Percentiles rank a stretch among this genome's conserved stretches.
Conservation (phyloP, 805 yeast genomes). For the Ogataea nakhonphanomensis region DNA sequence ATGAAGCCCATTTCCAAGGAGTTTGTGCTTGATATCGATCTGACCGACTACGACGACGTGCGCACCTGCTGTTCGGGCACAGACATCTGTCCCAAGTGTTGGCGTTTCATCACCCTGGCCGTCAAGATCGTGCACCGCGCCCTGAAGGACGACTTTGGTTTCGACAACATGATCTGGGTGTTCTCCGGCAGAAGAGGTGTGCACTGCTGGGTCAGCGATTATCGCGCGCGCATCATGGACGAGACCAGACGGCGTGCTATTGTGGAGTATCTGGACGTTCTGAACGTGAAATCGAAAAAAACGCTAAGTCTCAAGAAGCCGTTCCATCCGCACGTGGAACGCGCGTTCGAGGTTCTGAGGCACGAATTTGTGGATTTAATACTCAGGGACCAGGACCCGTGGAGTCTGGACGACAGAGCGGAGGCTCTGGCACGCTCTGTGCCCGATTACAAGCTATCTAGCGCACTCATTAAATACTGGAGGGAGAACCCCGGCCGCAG, state of each 20-base stretch:
- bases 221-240: slow-evolving; percentile 68
- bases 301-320: slow-evolving; percentile 65
- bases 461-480: slow-evolving; percentile 61
- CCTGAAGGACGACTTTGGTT: slow-evolving; percentile 85
- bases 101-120: slow-evolving; percentile 89
- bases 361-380: slow-evolving; percentile 62
- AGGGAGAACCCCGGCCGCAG: slow-evolving; percentile 45
- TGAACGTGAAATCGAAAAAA: slow-evolving; percentile 50
- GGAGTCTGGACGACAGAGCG: slow-evolving; percentile 55
- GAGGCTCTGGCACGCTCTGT: slow-evolving; percentile 58
- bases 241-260: slow-evolving; percentile 75
- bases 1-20: slow-evolving; percentile 84
- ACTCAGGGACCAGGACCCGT: slow-evolving; percentile 82
- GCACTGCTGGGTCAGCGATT: slow-evolving; percentile 96
- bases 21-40: slow-evolving; percentile 92
- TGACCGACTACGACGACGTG: slow-evolving; percentile 91
- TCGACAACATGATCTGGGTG: slow-evolving; percentile 84
- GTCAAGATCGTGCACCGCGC: slow-evolving; percentile 69
- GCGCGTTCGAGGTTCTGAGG: slow-evolving; percentile 68
- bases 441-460: slow-evolving; percentile 56
- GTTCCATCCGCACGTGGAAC: slow-evolving; percentile 79
- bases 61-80: slow-evolving; percentile 93
- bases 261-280: slow-evolving; percentile 78
- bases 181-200: slow-evolving; percentile 99
- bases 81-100: slow-evolving; percentile 80